Evolutionary conservation across 2,329 filamentous ascomycete genomes (phyloP), one percentile per base, ranked within the genome.

Genomic region (Didymella keratinophila): DNA sequence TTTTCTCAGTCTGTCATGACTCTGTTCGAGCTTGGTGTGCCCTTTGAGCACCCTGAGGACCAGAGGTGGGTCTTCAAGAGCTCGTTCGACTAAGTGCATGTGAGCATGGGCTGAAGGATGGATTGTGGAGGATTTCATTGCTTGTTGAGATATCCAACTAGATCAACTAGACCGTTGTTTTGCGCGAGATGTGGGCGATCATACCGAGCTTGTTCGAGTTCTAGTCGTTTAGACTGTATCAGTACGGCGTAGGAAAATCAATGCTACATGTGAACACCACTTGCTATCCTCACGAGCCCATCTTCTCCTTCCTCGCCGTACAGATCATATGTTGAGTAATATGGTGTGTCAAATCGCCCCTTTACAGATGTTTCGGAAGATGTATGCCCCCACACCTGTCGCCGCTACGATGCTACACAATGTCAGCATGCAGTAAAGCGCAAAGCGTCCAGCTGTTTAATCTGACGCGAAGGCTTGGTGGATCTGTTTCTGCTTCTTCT

Each of bases 11-110:
- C 89, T 50, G 83, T 94, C 56, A 80, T 86, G 69, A 94, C 89
- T 83, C 86, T 99, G 47, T 94, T 98, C 69, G 94, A 98, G 85
- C 87, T 97, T 14, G 94, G 94, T 71, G 94, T 98, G 59, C 93
- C 94, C 34, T 98, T 97, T 78, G 78, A 87, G 69, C 85, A 67
- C 34, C 70, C 72, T 2, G 78, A 81, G 73, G 79, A 80, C 34
- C 73, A 74, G 62, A 71, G 80, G 62, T 79, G 79, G 64, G 71
- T 66, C 42, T 81, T 83, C 65, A 81, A 80, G 79, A 78, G 78
- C 69, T 78, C 74, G 42, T 77, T 78, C 45, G 75, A 78, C 52
- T 74, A 75, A 58, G 30, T 16, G 28, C 25, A 11, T 28, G 4
- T 30, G 48, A 18, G 11, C 14, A 7, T 36, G 39, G 30, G 44